Percentiles rank a stretch among this genome's conserved stretches.
These are phyloP conservation scores for Clitocybe nebularis DNA, from an alignment of 1,284 basidiomycete species.

Conservation along the genomic window DNA sequence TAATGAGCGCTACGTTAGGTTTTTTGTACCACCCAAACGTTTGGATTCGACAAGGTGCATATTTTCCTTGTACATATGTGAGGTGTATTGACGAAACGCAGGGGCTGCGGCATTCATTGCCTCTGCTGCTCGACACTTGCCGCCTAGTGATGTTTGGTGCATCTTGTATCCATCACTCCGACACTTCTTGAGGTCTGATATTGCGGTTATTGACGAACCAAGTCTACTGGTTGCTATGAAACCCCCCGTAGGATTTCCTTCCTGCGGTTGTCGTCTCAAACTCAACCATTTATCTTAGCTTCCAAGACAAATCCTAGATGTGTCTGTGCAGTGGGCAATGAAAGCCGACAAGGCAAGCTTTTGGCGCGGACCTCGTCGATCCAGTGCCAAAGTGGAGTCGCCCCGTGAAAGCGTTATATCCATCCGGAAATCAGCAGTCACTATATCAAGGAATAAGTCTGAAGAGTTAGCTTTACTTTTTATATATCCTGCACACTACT, in stretches of 20 bases:
- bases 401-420: constrained; percentile 66
- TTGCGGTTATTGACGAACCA: constrained; percentile 73
- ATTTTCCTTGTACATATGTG: background rate
- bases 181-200: constrained; percentile 82
- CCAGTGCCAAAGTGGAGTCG: constrained; percentile 52
- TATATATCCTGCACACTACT: constrained; percentile 1
- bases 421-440: constrained; percentile 48
- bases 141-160: constrained; percentile 90
- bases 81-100: constrained; percentile 25
- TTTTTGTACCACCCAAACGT: constrained; percentile 94
- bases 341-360: constrained; percentile 71
- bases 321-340: constrained; percentile 87
- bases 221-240: constrained; percentile 75
- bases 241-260: constrained; percentile 57
- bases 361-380: constrained; percentile 60
- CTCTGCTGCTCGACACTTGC: constrained; percentile 75
- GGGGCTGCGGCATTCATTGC: constrained; percentile 86
- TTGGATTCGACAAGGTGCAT: constrained; percentile 91
- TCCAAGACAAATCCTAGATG: constrained; percentile 77
- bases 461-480: constrained; percentile 59
- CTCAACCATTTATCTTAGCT: constrained; percentile 42
- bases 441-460: constrained; percentile 51
- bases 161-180: constrained; percentile 90
- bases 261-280: constrained; percentile 1
- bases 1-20: constrained; percentile 82